Conservation (phyloP, 2,329 filamentous ascomycete species). For the Fusarium pininemorale region DNA sequence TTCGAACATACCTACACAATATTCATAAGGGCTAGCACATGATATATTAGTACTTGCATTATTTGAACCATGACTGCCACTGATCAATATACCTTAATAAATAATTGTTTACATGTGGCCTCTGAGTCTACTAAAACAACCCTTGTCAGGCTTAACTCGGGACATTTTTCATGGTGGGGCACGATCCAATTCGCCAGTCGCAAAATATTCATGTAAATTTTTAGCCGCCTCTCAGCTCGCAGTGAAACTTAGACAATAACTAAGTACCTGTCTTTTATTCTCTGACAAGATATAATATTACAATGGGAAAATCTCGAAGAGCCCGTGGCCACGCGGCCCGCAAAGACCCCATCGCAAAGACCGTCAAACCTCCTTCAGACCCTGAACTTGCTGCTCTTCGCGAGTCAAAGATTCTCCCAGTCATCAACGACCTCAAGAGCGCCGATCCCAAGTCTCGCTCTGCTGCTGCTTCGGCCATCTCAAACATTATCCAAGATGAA, state of each 20-base stretch:
- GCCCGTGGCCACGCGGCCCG: conserved; percentile 60
- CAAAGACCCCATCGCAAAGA: conserved; percentile 65
- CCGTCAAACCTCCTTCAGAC: conserved; percentile 68
- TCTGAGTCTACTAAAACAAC: conserved; percentile 3
- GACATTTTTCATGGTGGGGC: conserved; percentile 34
- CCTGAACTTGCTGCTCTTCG: conserved; percentile 71
- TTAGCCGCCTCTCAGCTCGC: conserved; percentile 6
- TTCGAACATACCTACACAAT: background rate
- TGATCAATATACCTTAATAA: background rate
- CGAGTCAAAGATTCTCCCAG: conserved; percentile 70
- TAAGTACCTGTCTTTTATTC: background rate
- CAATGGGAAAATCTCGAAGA: conserved; percentile 70
- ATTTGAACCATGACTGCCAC: background rate
- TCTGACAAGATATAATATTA: background rate
- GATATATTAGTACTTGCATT: background rate
- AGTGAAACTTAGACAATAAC: background rate
- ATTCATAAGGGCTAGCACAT: background rate
- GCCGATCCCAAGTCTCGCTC: conserved; percentile 67
- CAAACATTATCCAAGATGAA: conserved; percentile 69
- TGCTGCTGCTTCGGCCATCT: conserved; percentile 66
- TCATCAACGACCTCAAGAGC: conserved; percentile 68
- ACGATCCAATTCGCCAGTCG: conserved; percentile 20
- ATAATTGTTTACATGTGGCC: background rate
- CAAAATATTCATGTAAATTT: conserved; percentile 37
- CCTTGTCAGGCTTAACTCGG: conserved; percentile 15